Percentiles rank a stretch among this genome's conserved stretches.
phyloP scores from a whole-genome alignment of 2,329 filamentous ascomycete species.

The Neofusicoccum umdonicola region DNA sequence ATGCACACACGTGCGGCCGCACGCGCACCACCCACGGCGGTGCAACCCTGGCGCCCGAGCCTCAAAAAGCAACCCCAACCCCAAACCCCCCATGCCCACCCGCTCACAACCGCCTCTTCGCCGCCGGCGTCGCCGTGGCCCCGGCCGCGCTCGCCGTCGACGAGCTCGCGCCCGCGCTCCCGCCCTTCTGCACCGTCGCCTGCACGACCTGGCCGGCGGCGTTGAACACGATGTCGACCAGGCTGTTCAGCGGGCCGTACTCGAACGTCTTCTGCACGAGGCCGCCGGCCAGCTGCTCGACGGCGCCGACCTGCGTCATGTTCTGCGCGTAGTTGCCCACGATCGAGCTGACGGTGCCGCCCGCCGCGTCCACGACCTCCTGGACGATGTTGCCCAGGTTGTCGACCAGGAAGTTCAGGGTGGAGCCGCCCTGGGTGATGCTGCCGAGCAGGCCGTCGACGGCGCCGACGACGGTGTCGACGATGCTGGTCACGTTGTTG shows the following conservation, averaged over 20 bases:
- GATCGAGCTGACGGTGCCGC: constrained; percentile 49
- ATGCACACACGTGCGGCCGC: too few species aligned
- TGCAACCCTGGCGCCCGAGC: too few species aligned
- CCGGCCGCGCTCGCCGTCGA: constrained; percentile 21
- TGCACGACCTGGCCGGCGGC: constrained; percentile 55
- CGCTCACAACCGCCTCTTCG: constrained; percentile 1
- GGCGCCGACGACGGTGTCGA: constrained; percentile 51
- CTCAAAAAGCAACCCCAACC: neutral
- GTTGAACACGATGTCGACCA: constrained; percentile 58
- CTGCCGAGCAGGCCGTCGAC: constrained; percentile 60
- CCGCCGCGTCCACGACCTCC: constrained; percentile 51
- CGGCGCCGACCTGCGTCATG: constrained; percentile 54
- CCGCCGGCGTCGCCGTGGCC: constrained; percentile 31
- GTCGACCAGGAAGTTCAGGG: constrained; percentile 57
- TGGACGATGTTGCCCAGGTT: constrained; percentile 64
- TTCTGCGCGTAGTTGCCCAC: constrained; percentile 59
- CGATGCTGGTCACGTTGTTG: constrained; percentile 53
- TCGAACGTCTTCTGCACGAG: constrained; percentile 53
- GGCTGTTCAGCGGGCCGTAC: constrained; percentile 49
- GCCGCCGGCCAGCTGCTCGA: constrained; percentile 36
- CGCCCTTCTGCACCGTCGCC: constrained; percentile 42
- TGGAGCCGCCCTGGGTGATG: constrained; percentile 56
- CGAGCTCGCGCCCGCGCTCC: constrained; percentile 22
- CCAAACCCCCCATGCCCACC: too few species aligned
- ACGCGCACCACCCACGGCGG: too few species aligned